A percentile compares a stretch with the other conserved stretches of the same genome.
Evolutionary conservation across 192 early-diverging fungal genomes (phyloP).

Genomic region (Coemansia umbellata): DNA sequence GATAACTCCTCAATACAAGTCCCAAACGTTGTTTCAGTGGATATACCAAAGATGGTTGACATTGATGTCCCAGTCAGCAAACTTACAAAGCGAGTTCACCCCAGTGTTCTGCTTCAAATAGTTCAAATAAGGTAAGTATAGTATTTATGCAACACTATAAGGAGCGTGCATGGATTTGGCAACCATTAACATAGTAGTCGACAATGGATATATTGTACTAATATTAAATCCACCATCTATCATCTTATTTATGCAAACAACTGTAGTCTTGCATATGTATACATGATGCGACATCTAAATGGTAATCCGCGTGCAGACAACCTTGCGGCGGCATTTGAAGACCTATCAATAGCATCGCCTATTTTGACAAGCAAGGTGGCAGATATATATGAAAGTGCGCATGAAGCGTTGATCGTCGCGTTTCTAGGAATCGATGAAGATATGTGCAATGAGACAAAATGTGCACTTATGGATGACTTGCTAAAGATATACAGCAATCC

Average conservation of each 20-base stretch:
- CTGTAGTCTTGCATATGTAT: slow-evolving; percentile 35
- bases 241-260: background rate
- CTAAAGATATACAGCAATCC: slow-evolving; percentile 15
- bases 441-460: slow-evolving; percentile 17
- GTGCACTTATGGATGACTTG: slow-evolving; percentile 23
- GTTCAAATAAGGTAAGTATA: slow-evolving; percentile 21
- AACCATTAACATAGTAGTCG: no score
- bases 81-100: slow-evolving; percentile 22
- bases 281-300: slow-evolving; percentile 44
- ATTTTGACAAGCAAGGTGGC: slow-evolving; percentile 19
- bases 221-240: no score
- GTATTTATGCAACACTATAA: no score
- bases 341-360: slow-evolving; percentile 15
- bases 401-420: slow-evolving; percentile 23
- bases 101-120: slow-evolving; percentile 44
- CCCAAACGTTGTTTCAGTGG: background rate
- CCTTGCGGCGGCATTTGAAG: slow-evolving; percentile 7
- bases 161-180: no score
- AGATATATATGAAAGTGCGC: slow-evolving; percentile 25
- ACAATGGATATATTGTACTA: no score
- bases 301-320: slow-evolving; percentile 28
- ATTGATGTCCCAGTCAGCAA: slow-evolving; percentile 24
- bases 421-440: slow-evolving; percentile 22
- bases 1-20: background rate
- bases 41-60: slow-evolving; percentile 6